Conservation (phyloP, 768 basidiomycete genomes). For the Amyloporia xantha region DNA sequence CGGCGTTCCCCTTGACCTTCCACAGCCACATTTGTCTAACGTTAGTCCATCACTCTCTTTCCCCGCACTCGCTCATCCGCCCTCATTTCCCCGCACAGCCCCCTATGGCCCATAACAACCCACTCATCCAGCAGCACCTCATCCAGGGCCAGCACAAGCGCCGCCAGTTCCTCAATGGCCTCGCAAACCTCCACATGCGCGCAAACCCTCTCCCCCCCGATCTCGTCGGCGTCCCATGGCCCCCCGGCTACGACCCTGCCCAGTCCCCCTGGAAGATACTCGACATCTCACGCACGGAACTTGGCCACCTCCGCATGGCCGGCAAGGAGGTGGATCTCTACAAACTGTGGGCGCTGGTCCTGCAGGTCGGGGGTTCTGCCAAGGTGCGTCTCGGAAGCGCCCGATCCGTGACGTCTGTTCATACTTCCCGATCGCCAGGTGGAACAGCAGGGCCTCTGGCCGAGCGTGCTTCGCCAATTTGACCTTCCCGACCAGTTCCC, state of each 20-base stretch:
- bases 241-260: conserved; percentile 53
- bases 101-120: conserved; percentile 23
- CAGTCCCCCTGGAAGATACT: conserved; percentile 60
- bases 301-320: conserved; percentile 60
- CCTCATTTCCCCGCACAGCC: conserved; percentile 28
- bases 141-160: conserved; percentile 45
- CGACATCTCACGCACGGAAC: conserved; percentile 49
- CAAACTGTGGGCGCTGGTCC: conserved; percentile 60
- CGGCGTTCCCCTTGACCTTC: conserved; percentile 32
- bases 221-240: conserved; percentile 54
- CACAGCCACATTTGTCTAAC: conserved; percentile 36
- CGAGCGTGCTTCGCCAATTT: conserved; percentile 40
- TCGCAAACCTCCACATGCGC: conserved; percentile 51
- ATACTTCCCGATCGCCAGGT: conserved; percentile 8
- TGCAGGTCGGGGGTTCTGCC: conserved; percentile 51
- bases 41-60: conserved; percentile 11
- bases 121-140: conserved; percentile 28
- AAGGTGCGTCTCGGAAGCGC: conserved; percentile 37
- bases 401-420: conserved; percentile 1
- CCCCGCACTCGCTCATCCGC: conserved; percentile 5
- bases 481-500: conserved; percentile 30
- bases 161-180: conserved; percentile 50
- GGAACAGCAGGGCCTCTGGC: conserved; percentile 47
- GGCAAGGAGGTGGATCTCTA: conserved; percentile 76
- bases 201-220: conserved; percentile 68